Evolutionary conservation across 108 stramenopile genomes (phyloP), one percentile per base, ranked within the genome.

Genomic region (Nitzschia palea): DNA sequence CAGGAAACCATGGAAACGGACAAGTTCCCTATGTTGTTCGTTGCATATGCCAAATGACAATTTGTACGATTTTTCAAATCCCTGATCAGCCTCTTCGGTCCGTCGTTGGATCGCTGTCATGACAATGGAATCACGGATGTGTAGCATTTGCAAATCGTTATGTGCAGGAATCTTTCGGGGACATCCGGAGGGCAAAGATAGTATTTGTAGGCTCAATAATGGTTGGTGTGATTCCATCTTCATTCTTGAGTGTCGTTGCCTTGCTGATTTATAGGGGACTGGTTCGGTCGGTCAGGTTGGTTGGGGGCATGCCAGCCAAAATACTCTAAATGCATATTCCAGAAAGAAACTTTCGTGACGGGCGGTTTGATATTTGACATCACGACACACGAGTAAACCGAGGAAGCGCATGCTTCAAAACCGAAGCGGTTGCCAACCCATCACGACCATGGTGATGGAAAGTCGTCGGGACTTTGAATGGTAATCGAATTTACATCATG

Each of bases 341-440:
- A n/a, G n/a, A n/a, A n/a, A n/a, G n/a, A n/a, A 3, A 95, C 86
- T 20, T 84, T 98, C 6, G 89, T 89, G 27, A 98, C 91, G n/a
- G 99, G 99, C 30, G 99, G 99, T 65, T 89, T 83, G 20, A 97
- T 76, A 70, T 99, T 99, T 48, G 99, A 98, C 99, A 99, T 99
- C 62, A 93, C 90, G 65, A 99, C 76, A 57, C 84, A 85, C 86
- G 72, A 15, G 74, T 80, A 68, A 96, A 97, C 67, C 87, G 90
- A 52, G 84, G 73, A 22, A 78, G 69, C 48, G 78, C 94, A 74
- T 89, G 86, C 50, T 73, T 67, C 26, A 90, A 56, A 3, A 95
- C 78, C 9, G 80, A 55, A 47, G 79, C 61, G 3, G 84, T 82
- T 33, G 78, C 57, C 32, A 72, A 57, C 45, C 91, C 80, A 73